Conservation (phyloP, 2,329 filamentous ascomycete species). For the Podosphaera xanthii region DNA sequence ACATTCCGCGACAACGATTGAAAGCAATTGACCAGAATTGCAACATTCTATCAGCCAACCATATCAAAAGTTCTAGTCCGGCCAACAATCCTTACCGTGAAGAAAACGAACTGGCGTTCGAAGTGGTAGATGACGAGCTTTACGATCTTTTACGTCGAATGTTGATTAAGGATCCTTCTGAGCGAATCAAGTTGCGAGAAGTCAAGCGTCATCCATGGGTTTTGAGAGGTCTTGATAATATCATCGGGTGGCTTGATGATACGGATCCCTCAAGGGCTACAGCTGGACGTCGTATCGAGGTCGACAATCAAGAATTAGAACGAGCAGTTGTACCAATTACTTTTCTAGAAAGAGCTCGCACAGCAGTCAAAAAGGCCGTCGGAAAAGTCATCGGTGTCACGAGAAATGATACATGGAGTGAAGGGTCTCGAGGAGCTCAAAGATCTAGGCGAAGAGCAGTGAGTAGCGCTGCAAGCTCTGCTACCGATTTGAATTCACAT, state of each 20-base stretch:
- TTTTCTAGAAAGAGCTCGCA: conserved; percentile 64
- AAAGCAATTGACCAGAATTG: conserved; percentile 45
- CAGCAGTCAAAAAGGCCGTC: conserved; percentile 46
- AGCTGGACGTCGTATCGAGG: conserved; percentile 68
- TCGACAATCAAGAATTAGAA: conserved; percentile 76
- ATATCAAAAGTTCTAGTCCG: conserved; percentile 24
- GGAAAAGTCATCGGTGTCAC: conserved; percentile 31
- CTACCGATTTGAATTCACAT: conserved; percentile 27
- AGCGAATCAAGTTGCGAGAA: conserved; percentile 71
- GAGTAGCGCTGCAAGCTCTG: conserved; percentile 42
- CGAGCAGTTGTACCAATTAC: conserved; percentile 76
- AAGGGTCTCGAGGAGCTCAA: conserved; percentile 20
- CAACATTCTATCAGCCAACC: conserved; percentile 28
- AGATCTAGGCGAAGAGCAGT: conserved; percentile 30
- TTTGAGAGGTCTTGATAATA: conserved; percentile 50
- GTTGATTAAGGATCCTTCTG: conserved; percentile 69
- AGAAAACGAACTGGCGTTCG: conserved; percentile 61
- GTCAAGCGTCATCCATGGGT: conserved; percentile 94
- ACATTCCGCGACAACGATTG: conserved; percentile 65
- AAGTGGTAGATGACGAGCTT: conserved; percentile 61
- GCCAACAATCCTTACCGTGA: conserved; percentile 44
- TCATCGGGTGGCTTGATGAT: conserved; percentile 70
- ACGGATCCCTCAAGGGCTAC: conserved; percentile 64
- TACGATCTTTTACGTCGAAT: conserved; percentile 58
- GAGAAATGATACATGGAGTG: conserved; percentile 25